These are phyloP conservation scores for Trichomonas tenax DNA, from an alignment of 208 protist species.

Conservation along the genomic window DNA sequence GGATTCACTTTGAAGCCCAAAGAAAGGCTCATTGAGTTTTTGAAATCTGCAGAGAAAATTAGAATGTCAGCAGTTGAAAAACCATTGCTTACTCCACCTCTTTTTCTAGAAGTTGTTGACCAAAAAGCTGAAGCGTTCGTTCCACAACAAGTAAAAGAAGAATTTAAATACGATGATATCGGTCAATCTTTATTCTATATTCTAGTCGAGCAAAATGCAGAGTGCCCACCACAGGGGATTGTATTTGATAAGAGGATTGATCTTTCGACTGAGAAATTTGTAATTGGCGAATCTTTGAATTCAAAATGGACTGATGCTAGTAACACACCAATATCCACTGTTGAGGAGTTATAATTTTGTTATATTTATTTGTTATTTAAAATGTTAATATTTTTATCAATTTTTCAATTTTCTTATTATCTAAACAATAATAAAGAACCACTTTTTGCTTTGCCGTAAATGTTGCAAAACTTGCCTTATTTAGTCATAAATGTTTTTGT, in stretches of 20 bases:
- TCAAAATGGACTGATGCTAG: neutral
- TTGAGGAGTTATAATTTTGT: conserved; percentile 4
- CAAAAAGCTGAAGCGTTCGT: neutral
- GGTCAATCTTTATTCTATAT: neutral
- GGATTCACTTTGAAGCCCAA: neutral
- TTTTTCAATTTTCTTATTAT: too few relatives aligned
- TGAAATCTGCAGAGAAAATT: neutral
- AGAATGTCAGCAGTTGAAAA: neutral
- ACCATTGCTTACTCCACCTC: neutral
- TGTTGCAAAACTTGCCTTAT: too few relatives aligned
- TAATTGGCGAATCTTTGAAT: neutral
- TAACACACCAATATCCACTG: neutral
- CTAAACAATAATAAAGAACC: too few relatives aligned
- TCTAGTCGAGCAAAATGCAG: neutral
- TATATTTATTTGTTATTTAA: too few relatives aligned
- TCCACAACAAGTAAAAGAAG: neutral
- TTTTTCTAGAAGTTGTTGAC: neutral
- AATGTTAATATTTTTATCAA: too few relatives aligned
- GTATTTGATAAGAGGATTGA: neutral
- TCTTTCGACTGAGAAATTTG: neutral
- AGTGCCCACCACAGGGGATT: neutral
- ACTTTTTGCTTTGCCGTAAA: too few relatives aligned
- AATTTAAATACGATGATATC: neutral
- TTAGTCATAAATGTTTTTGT: too few relatives aligned
- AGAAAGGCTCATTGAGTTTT: neutral